A percentile compares a stretch with the other conserved stretches of the same genome.
Conservation (phyloP, 2,329 filamentous ascomycete species). For the Hypoxylon sp. region DNA sequence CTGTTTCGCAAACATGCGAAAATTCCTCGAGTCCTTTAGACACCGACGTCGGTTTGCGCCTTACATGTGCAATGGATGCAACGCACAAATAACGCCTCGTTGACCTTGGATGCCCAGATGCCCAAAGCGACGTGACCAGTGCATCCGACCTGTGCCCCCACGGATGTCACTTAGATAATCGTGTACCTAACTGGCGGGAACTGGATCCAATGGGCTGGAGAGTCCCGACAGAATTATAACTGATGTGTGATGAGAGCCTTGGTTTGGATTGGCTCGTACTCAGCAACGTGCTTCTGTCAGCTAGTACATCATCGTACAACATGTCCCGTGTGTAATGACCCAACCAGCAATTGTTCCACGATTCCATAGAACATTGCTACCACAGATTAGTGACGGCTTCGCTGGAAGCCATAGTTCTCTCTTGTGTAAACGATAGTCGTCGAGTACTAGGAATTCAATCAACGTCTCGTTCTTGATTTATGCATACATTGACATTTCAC, state of each 20-base stretch:
- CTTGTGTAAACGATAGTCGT: not conserved
- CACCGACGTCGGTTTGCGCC: constrained; percentile 19
- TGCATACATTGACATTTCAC: not conserved
- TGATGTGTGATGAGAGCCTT: constrained; percentile 6
- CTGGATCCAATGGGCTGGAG: constrained; percentile 10
- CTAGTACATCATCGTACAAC: not conserved
- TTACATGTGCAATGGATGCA: constrained; percentile 21
- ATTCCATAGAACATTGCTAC: not conserved
- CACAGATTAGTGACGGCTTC: not conserved
- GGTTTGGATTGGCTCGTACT: not conserved
- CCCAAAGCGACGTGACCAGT: constrained; percentile 24
- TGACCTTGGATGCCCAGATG: constrained; percentile 14
- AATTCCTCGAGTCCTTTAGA: not conserved
- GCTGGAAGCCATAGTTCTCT: not conserved
- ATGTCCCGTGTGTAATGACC: not conserved
- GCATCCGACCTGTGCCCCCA: constrained; percentile 29
- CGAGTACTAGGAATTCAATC: not conserved
- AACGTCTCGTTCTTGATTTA: not conserved
- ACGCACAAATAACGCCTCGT: constrained; percentile 15
- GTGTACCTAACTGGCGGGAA: constrained; percentile 5
- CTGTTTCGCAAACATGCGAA: not conserved
- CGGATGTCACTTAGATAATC: constrained; percentile 9
- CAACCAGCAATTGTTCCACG: not conserved
- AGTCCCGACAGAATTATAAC: constrained; percentile 13
- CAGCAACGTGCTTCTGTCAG: constrained; percentile 2